These are phyloP conservation scores for Aureoboletus auriporus DNA, from an alignment of 768 basidiomycete genomes.

Conservation along the genomic window DNA sequence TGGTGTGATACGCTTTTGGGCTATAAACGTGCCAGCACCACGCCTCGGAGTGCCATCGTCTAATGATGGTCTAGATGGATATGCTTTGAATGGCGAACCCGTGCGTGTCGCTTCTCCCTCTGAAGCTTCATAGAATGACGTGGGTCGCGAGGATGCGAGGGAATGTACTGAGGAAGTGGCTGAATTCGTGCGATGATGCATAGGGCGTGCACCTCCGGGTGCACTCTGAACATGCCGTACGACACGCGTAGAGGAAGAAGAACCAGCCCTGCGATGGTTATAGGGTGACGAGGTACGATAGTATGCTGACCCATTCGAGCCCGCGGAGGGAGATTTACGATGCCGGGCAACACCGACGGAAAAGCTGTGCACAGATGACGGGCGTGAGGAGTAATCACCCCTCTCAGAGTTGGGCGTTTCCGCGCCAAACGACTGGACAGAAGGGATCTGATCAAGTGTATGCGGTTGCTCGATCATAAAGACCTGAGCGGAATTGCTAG, in stretches of 20 bases:
- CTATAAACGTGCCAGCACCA: conserved; percentile 62
- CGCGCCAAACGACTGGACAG: conserved; percentile 69
- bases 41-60: conserved; percentile 44
- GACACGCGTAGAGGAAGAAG: conserved; percentile 80
- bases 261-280: conserved; percentile 74
- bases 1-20: conserved; percentile 76
- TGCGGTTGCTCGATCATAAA: conserved; percentile 54
- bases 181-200: conserved; percentile 72
- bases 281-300: conserved; percentile 73
- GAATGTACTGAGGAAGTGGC: conserved; percentile 77
- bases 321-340: conserved; percentile 71
- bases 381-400: conserved; percentile 73
- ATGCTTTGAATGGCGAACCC: conserved; percentile 57
- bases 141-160: conserved; percentile 68
- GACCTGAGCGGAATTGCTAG: conserved; percentile 45
- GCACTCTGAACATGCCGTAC: conserved; percentile 57
- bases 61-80: conserved; percentile 41
- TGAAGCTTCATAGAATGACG: conserved; percentile 73
- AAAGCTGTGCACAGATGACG: conserved; percentile 83
- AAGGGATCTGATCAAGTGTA: conserved; percentile 45
- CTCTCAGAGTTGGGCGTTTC: conserved; percentile 88
- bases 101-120: conserved; percentile 65
- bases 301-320: conserved; percentile 68
- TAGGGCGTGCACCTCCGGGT: conserved; percentile 33
- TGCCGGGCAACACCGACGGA: conserved; percentile 50